A percentile compares a stretch with the other conserved stretches of the same genome.
Evolutionary conservation across 345 rosid genomes (phyloP).

Genomic region (Punica granatum): DNA sequence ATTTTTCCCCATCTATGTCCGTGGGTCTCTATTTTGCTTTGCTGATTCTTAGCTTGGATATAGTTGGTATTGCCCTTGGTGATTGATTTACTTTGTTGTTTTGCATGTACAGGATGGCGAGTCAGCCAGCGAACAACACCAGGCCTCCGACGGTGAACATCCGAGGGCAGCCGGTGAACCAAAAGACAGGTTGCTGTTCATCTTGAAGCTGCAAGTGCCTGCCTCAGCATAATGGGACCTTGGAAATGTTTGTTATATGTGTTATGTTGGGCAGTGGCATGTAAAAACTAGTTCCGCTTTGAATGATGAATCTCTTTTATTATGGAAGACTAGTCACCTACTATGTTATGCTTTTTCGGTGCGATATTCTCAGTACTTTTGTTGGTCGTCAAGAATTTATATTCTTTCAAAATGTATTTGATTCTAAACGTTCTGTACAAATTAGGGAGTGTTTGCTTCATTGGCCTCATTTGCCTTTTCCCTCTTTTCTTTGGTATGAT

Average conservation of each 20-base stretch:
- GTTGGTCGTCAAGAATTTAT: slow-evolving; percentile 13
- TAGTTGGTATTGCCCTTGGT: background rate
- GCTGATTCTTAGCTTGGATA: background rate
- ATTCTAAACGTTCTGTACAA: slow-evolving; percentile 41
- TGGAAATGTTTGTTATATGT: slow-evolving; percentile 3
- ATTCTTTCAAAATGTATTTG: slow-evolving; percentile 49
- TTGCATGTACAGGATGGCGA: slow-evolving; percentile 69
- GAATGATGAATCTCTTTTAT: background rate
- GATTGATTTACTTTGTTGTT: background rate
- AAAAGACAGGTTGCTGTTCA: slow-evolving; percentile 92
- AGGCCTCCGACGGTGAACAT: slow-evolving; percentile 92
- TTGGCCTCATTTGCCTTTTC: slow-evolving; percentile 9
- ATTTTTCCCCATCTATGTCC: no score
- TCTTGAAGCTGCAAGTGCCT: slow-evolving; percentile 28
- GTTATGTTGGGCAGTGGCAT: slow-evolving; percentile 25
- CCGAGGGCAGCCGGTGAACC: slow-evolving; percentile 90
- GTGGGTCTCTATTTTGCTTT: no score
- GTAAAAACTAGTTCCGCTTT: slow-evolving; percentile 32
- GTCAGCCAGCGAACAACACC: slow-evolving; percentile 73
- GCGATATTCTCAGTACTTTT: background rate
- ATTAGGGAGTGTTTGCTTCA: slow-evolving; percentile 24
- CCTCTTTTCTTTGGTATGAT: background rate
- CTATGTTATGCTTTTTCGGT: background rate
- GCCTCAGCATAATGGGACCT: slow-evolving; percentile 8
- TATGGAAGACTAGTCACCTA: background rate